phyloP scores from a whole-genome alignment of 1,284 basidiomycete genomes.

The Neolentinus lepideus region DNA sequence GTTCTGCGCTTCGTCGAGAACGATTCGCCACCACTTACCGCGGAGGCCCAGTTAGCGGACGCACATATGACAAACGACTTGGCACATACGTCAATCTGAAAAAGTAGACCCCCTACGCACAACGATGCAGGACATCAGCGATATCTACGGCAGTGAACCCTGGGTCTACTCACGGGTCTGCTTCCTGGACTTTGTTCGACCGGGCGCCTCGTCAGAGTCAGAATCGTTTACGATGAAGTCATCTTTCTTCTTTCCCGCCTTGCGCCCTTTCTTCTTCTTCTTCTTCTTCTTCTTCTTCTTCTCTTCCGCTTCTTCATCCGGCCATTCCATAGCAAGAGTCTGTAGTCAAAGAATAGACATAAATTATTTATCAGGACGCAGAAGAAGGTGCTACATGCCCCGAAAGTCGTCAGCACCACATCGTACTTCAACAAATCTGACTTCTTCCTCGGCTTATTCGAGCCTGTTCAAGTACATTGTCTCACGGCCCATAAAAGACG shows the following conservation, averaged over 20 bases:
- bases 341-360: constrained; percentile 13
- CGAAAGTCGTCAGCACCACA: constrained; percentile 50
- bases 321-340: constrained; percentile 53
- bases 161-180: constrained; percentile 16
- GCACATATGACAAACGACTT: neutral
- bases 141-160: constrained; percentile 1
- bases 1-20: constrained; percentile 50
- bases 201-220: constrained; percentile 11
- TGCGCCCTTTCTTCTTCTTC: constrained; percentile 19
- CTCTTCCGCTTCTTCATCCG: constrained; percentile 39
- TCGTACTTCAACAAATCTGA: constrained; percentile 42
- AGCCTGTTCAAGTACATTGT: constrained; percentile 20
- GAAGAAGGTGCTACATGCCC: constrained; percentile 22
- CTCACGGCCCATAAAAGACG: neutral
- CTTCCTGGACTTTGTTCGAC: constrained; percentile 15
- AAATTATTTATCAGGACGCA: neutral
- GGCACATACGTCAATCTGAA: constrained; percentile 34
- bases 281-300: constrained; percentile 27
- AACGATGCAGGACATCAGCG: constrained; percentile 1
- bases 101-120: constrained; percentile 33
- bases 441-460: constrained; percentile 33
- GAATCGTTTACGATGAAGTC: constrained; percentile 36
- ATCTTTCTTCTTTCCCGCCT: constrained; percentile 18
- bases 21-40: constrained; percentile 39
- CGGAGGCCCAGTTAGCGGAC: neutral